These are phyloP conservation scores for Cyanophora paradoxa DNA, from an alignment of 78 protist genomes.

Conservation along the genomic window DNA sequence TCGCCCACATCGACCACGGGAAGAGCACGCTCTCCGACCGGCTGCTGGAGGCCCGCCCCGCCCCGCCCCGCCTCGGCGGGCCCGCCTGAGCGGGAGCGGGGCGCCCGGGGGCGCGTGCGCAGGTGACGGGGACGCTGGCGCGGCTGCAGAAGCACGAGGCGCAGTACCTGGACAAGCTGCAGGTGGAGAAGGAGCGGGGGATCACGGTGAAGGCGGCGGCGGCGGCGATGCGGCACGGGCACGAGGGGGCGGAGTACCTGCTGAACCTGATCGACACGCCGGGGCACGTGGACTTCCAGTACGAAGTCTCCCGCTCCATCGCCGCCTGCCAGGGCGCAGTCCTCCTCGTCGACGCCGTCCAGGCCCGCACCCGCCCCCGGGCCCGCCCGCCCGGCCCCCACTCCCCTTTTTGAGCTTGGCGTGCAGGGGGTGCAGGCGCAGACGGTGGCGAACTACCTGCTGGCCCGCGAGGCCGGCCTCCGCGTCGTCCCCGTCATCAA, in stretches of 20 bases:
- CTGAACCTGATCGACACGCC: conserved; percentile 85
- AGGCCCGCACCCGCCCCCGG: too few relatives aligned
- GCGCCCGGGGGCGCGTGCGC: not conserved
- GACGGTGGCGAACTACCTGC: conserved; percentile 72
- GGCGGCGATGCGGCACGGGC: conserved; percentile 37
- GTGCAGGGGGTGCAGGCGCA: conserved; percentile 74
- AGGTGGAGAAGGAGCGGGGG: conserved; percentile 76
- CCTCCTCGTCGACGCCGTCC: conserved; percentile 64
- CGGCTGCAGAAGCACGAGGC: conserved; percentile 3
- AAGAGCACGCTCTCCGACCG: conserved; percentile 59
- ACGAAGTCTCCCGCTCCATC: conserved; percentile 69
- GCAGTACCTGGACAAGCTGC: conserved; percentile 54
- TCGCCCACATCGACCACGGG: conserved; percentile 71
- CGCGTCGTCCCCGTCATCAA: conserved; percentile 77
- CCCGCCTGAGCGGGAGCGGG: not conserved
- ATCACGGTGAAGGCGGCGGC: conserved; percentile 82
- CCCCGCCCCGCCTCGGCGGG: not conserved
- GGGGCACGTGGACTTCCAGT: conserved; percentile 84
- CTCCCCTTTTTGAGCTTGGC: too few relatives aligned
- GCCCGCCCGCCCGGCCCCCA: too few relatives aligned
- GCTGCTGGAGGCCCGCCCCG: conserved; percentile 27
- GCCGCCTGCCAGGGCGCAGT: conserved; percentile 77
- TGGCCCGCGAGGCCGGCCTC: conserved; percentile 35
- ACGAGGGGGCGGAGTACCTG: conserved; percentile 36
- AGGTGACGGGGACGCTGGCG: not conserved